Evolutionary conservation across 805 yeast genomes (phyloP).

Genomic region (Millerozyma miso): DNA sequence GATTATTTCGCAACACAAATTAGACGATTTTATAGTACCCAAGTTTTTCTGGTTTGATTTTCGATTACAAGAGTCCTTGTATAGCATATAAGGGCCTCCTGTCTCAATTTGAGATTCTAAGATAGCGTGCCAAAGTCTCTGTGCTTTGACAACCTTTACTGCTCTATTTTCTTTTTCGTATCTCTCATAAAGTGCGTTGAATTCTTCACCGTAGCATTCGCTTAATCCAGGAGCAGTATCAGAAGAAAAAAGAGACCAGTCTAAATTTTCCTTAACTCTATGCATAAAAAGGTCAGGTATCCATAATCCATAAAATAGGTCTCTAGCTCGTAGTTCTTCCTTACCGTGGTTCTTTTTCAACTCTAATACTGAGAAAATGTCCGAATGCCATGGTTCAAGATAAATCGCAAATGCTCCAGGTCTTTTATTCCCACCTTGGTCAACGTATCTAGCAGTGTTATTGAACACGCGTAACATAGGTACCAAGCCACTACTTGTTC

Average conservation of each 20-base stretch:
- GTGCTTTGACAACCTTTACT: slow-evolving; percentile 69
- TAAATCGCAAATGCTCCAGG: slow-evolving; percentile 97
- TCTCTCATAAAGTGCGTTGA: slow-evolving; percentile 61
- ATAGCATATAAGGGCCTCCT: slow-evolving; percentile 92
- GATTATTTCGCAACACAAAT: slow-evolving; percentile 90
- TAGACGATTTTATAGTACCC: slow-evolving; percentile 90
- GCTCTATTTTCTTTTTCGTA: slow-evolving; percentile 73
- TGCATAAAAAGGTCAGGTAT: slow-evolving; percentile 92
- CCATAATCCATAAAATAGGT: slow-evolving; percentile 91
- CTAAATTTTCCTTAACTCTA: slow-evolving; percentile 70
- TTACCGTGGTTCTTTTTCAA: slow-evolving; percentile 91
- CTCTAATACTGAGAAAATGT: slow-evolving; percentile 80
- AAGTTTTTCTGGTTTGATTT: slow-evolving; percentile 89
- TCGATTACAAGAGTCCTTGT: slow-evolving; percentile 85
- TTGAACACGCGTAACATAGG: slow-evolving; percentile 97
- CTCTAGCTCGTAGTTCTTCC: slow-evolving; percentile 91
- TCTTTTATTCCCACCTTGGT: slow-evolving; percentile 96
- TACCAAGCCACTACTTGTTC: slow-evolving; percentile 85
- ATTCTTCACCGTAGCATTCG: slow-evolving; percentile 83
- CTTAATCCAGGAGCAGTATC: slow-evolving; percentile 81
- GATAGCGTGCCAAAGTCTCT: slow-evolving; percentile 85
- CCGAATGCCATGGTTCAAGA: slow-evolving; percentile 97
- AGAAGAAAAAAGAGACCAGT: slow-evolving; percentile 91
- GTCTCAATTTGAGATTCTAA: slow-evolving; percentile 93
- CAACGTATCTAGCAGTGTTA: slow-evolving; percentile 94